These are phyloP conservation scores for Metarhizium guizhouense DNA, from an alignment of 2,329 filamentous ascomycete species.

Conservation along the genomic window DNA sequence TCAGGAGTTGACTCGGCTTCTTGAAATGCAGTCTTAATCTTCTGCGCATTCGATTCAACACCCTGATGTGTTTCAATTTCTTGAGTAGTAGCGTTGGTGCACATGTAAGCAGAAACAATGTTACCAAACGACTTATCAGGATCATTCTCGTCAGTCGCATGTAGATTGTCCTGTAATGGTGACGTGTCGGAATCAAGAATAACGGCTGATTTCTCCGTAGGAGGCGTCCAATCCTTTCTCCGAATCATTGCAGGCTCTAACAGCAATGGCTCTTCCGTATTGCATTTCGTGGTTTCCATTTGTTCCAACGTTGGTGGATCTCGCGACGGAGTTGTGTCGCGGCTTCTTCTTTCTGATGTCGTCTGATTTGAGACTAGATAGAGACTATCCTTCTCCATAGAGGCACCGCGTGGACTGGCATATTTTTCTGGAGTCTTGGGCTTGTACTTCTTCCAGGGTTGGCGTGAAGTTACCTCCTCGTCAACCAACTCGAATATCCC, in stretches of 20 bases:
- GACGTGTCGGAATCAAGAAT: conserved; percentile 23
- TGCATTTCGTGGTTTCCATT: neutral
- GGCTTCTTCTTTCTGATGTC: neutral
- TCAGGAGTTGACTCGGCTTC: conserved; percentile 5
- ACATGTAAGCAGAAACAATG: conserved; percentile 34
- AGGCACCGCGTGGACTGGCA: neutral
- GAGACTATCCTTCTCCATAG: neutral
- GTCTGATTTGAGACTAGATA: neutral
- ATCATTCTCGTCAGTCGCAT: conserved; percentile 5
- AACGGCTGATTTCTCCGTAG: conserved; percentile 30
- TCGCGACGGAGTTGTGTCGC: neutral
- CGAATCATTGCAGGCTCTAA: conserved; percentile 44
- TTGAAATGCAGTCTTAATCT: neutral
- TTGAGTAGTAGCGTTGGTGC: conserved; percentile 14
- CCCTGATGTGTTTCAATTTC: neutral
- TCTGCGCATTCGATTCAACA: neutral
- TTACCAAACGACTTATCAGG: conserved; percentile 30
- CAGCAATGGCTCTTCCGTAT: conserved; percentile 21
- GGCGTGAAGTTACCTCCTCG: conserved; percentile 12
- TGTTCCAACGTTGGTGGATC: neutral
- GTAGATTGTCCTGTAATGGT: conserved; percentile 6
- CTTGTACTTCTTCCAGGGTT: conserved; percentile 29
- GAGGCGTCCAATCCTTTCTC: conserved; percentile 60
- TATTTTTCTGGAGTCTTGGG: conserved; percentile 6
- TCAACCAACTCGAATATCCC: neutral